These are phyloP conservation scores for Amanita jacksonii DNA, from an alignment of 768 basidiomycete species.

Conservation along the genomic window DNA sequence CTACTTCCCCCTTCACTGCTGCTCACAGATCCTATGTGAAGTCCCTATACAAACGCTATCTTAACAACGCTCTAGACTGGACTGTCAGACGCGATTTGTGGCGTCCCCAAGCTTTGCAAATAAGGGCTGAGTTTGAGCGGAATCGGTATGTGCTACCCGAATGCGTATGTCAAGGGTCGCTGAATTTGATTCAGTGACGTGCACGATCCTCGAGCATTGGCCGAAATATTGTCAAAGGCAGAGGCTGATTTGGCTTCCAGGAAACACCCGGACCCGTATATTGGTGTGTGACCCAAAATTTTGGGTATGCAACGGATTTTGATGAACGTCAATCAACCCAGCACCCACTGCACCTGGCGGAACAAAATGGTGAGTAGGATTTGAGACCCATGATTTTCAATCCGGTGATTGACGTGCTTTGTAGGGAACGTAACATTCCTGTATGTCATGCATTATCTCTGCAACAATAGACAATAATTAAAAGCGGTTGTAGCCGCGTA, in stretches of 20 bases:
- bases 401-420: slow-evolving; percentile 11
- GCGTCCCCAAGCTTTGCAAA: slow-evolving; percentile 75
- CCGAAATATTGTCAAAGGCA: slow-evolving; percentile 66
- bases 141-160: slow-evolving; percentile 58
- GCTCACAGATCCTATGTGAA: slow-evolving; percentile 82
- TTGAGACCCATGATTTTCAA: slow-evolving; percentile 8
- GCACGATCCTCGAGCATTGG: slow-evolving; percentile 75
- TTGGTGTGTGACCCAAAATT: slow-evolving; percentile 65
- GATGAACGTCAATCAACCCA: slow-evolving; percentile 23
- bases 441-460: slow-evolving; percentile 33
- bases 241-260: slow-evolving; percentile 61
- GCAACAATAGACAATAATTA: background rate
- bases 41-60: slow-evolving; percentile 80
- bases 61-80: slow-evolving; percentile 90
- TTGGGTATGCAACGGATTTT: background rate
- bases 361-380: slow-evolving; percentile 79
- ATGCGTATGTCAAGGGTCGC: background rate
- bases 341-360: slow-evolving; percentile 81
- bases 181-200: slow-evolving; percentile 47
- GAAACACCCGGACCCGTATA: slow-evolving; percentile 89
- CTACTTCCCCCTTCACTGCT: slow-evolving; percentile 26
- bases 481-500: slow-evolving; percentile 37
- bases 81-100: slow-evolving; percentile 76
- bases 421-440: slow-evolving; percentile 74
- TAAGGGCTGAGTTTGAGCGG: slow-evolving; percentile 87